Percentiles rank a stretch among this genome's conserved stretches.
phyloP scores from a whole-genome alignment of 2,329 filamentous ascomycete species.

The Aspergillus pseudotamarii region DNA sequence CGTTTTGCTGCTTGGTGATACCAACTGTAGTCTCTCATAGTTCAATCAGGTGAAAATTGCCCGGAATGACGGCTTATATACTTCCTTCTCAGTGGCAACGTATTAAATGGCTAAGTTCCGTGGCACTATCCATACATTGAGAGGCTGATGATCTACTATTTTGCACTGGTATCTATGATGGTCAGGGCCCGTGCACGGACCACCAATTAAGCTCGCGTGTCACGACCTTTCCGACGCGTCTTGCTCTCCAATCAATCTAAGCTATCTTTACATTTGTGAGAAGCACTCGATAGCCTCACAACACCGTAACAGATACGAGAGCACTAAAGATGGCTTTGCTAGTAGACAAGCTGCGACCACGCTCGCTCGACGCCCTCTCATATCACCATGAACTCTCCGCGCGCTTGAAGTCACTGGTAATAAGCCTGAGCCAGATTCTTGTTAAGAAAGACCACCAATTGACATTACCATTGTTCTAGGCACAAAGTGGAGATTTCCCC shows the following conservation, averaged over 20 bases:
- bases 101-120: neutral
- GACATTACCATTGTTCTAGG: slow-evolving; percentile 55
- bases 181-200: slow-evolving; percentile 33
- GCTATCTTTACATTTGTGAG: slow-evolving; percentile 8
- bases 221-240: slow-evolving; percentile 37
- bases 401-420: slow-evolving; percentile 80
- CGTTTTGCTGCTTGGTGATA: neutral
- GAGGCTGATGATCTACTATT: neutral
- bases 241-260: slow-evolving; percentile 14
- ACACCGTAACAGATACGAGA: neutral
- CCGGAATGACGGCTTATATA: too few relatives aligned
- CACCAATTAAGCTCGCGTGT: slow-evolving; percentile 43
- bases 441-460: neutral
- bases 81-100: neutral
- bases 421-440: slow-evolving; percentile 1
- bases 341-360: slow-evolving; percentile 64
- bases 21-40: neutral
- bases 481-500: slow-evolving; percentile 95
- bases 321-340: slow-evolving; percentile 60
- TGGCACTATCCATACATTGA: neutral
- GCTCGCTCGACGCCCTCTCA: slow-evolving; percentile 62
- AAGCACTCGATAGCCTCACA: neutral
- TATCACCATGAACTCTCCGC: slow-evolving; percentile 90
- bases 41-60: neutral
- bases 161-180: neutral